Percentiles rank a stretch among this genome's conserved stretches.
phyloP scores from a whole-genome alignment of 1,139 yeast species.

The Debaryomyces udenii region DNA sequence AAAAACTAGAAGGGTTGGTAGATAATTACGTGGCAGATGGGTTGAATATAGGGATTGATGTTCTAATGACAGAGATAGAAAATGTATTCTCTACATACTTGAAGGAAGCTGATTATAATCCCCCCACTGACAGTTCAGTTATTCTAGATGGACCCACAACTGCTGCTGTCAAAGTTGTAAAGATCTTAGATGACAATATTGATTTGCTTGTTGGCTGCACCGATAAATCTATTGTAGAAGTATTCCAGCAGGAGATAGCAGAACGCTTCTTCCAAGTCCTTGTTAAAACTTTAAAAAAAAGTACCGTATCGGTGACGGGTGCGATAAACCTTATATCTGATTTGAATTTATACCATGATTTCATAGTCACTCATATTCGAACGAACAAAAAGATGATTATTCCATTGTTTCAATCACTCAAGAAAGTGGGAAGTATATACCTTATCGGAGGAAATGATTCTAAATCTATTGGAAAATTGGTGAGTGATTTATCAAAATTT shows the following conservation, averaged over 20 bases:
- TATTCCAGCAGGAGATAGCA: slow-evolving; percentile 92
- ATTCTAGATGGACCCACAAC: slow-evolving; percentile 58
- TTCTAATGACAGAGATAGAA: slow-evolving; percentile 75
- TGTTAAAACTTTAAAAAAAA: slow-evolving; percentile 70
- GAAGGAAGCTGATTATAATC: slow-evolving; percentile 39
- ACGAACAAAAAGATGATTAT: slow-evolving; percentile 65
- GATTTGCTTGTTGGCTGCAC: slow-evolving; percentile 78
- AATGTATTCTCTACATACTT: slow-evolving; percentile 32
- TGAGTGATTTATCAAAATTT: slow-evolving; percentile 82
- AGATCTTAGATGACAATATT: slow-evolving; percentile 71
- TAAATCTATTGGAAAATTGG: slow-evolving; percentile 80
- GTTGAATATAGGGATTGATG: slow-evolving; percentile 84
- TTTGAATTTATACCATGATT: slow-evolving; percentile 74
- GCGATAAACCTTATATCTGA: slow-evolving; percentile 78
- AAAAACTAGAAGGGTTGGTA: slow-evolving; percentile 74
- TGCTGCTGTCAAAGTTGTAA: slow-evolving; percentile 67
- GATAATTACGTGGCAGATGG: slow-evolving; percentile 95
- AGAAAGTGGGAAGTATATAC: slow-evolving; percentile 81
- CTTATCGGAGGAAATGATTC: slow-evolving; percentile 77
- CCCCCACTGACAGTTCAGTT: slow-evolving; percentile 21
- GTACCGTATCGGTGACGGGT: slow-evolving; percentile 76
- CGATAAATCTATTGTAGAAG: slow-evolving; percentile 85
- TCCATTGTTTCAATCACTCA: slow-evolving; percentile 79
- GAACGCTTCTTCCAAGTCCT: slow-evolving; percentile 78
- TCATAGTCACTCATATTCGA: slow-evolving; percentile 59